Evolutionary conservation across 2,329 filamentous ascomycete genomes (phyloP), one percentile per base, ranked within the genome.

Genomic region (Ceratocystis colombiana): DNA sequence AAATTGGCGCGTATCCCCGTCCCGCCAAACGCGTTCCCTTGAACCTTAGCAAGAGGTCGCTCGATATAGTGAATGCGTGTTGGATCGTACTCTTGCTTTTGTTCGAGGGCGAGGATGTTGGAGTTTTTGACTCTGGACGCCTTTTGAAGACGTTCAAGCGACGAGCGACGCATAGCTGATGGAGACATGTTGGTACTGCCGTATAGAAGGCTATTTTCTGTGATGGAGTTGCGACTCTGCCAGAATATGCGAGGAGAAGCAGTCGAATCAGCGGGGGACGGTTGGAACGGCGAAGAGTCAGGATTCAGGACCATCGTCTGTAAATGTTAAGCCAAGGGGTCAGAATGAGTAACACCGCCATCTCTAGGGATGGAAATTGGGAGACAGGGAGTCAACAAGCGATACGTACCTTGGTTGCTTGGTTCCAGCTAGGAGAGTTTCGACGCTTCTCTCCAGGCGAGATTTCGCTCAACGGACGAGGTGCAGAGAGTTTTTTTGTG

Each of bases 51-150:
- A 70, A 95, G 80, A 46, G 92, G 90, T 69, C 91, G 85, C 77
- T 97, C 90, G 68, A 96, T 83, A 68, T 89, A 81, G 59, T 88
- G 88, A 65, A 91, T 77, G 70, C 85, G 84, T 66, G 87, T 83
- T 33, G 92, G 90, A 75, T 96, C 90, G 79, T 96, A 96, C 78
- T 95, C 89, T 75, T 91, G 85, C 77, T 92, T 92, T 73, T 91
- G 88, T 77, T 96, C 92, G 66, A 92, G 88, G 53, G 90, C 91
- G 74, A 96, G 90, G 81, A 97, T 96, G 78, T 88, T 96, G 82
- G 93, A 96, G 79, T 96, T 97, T 82, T 93, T 96, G 72, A 99
- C 94, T 68, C 94, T 88, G 66, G 93, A 96, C 41, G 91, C 92
- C 74, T 88, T 90, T 78, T 96, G 95, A 68, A 99, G 82, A 73